A percentile compares a stretch with the other conserved stretches of the same genome.
Evolutionary conservation across 352 stramenopile species (phyloP).

Genomic region (Phytophthora fragariaefolia): DNA sequence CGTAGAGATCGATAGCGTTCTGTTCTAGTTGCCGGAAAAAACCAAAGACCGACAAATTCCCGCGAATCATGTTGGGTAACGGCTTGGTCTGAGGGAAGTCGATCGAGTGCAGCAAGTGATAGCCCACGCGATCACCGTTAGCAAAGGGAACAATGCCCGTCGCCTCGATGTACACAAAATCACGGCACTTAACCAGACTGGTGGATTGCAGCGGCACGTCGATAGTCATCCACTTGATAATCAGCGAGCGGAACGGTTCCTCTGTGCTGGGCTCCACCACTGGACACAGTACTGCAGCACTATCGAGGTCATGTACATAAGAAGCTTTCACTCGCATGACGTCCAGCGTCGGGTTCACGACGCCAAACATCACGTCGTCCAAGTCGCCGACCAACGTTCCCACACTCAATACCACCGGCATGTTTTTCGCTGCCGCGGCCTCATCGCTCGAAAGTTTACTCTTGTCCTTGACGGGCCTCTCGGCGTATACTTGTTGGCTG

Average conservation of each 20-base stretch:
- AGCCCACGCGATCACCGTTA: slow-evolving; percentile 15
- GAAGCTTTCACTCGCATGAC: slow-evolving; percentile 2
- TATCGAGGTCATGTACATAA: slow-evolving; percentile 9
- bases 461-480: neutral
- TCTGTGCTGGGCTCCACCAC: slow-evolving; percentile 45
- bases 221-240: slow-evolving; percentile 33
- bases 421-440: neutral
- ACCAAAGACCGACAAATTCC: slow-evolving; percentile 41
- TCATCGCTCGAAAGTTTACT: neutral
- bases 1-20: slow-evolving; percentile 15
- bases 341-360: slow-evolving; percentile 4
- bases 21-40: slow-evolving; percentile 25
- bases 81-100: slow-evolving; percentile 24
- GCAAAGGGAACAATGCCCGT: slow-evolving; percentile 5
- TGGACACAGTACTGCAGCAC: slow-evolving; percentile 43
- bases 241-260: slow-evolving; percentile 41
- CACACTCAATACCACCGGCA: slow-evolving; percentile 25
- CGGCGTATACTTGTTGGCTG: slow-evolving; percentile 26
- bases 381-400: slow-evolving; percentile 28
- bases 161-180: slow-evolving; percentile 20
- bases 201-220: slow-evolving; percentile 1
- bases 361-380: slow-evolving; percentile 23
- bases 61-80: slow-evolving; percentile 22
- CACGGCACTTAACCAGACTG: slow-evolving; percentile 15
- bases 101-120: slow-evolving; percentile 18